phyloP scores from a whole-genome alignment of 2,329 filamentous ascomycete species.

The Fusarium dimerum region DNA sequence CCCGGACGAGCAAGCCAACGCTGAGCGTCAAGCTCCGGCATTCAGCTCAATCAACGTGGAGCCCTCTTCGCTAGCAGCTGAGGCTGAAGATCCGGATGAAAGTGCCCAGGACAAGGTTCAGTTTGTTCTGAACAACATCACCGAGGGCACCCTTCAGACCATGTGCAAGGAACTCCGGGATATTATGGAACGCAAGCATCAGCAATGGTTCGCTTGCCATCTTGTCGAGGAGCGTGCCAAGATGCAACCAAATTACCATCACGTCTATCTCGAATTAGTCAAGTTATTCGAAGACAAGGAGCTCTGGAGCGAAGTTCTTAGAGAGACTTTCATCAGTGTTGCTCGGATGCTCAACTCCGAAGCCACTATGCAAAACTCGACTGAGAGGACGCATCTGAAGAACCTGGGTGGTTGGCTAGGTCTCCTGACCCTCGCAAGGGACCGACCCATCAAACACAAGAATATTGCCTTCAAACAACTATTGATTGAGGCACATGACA shows the following conservation, averaged over 20 bases:
- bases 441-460: constrained; percentile 93
- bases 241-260: constrained; percentile 95
- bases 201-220: constrained; percentile 96
- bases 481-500: constrained; percentile 89
- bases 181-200: constrained; percentile 75
- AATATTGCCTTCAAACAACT: constrained; percentile 98
- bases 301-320: constrained; percentile 85
- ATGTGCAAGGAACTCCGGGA: constrained; percentile 83
- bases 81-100: constrained; percentile 80
- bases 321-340: constrained; percentile 88
- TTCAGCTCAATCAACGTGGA: constrained; percentile 82
- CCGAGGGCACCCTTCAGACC: constrained; percentile 79
- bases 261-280: constrained; percentile 87
- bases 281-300: constrained; percentile 76
- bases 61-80: constrained; percentile 59
- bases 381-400: constrained; percentile 85
- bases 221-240: constrained; percentile 95
- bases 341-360: constrained; percentile 89
- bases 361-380: constrained; percentile 77
- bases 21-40: constrained; percentile 65
- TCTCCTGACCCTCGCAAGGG: constrained; percentile 85
- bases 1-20: constrained; percentile 59
- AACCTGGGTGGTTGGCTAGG: constrained; percentile 94
- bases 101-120: constrained; percentile 90
- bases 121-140: constrained; percentile 96